These are phyloP conservation scores for Chaetomiaceae sp. DNA, from an alignment of 2,329 filamentous ascomycete species.

Conservation along the genomic window DNA sequence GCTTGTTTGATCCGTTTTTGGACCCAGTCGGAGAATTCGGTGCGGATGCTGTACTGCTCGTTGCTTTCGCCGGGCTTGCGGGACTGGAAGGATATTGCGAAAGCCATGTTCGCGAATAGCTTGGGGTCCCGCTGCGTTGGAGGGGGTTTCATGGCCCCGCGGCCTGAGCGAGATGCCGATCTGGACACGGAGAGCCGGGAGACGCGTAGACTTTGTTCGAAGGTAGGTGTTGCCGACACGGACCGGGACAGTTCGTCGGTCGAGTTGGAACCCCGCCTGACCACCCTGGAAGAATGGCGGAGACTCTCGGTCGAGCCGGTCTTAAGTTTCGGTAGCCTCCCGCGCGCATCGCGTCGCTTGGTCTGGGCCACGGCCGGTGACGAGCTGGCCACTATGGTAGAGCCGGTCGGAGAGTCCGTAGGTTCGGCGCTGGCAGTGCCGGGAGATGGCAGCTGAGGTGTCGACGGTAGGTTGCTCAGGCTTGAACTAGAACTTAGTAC, in stretches of 20 bases:
- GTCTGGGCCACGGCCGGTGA: constrained; percentile 31
- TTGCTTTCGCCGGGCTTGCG: constrained; percentile 45
- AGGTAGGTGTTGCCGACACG: constrained; percentile 29
- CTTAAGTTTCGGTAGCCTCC: constrained; percentile 24
- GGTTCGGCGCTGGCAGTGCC: constrained; percentile 30
- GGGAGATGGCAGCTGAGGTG: constrained; percentile 35
- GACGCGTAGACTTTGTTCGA: constrained; percentile 34
- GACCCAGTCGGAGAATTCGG: constrained; percentile 40
- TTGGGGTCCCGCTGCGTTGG: constrained; percentile 15
- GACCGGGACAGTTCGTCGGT: constrained; percentile 44
- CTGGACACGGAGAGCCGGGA: constrained; percentile 23
- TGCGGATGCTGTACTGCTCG: constrained; percentile 40
- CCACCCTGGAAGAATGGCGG: constrained; percentile 25
- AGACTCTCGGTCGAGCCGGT: constrained; percentile 23
- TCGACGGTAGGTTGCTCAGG: constrained; percentile 36
- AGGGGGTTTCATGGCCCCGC: constrained; percentile 12
- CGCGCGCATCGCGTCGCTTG: constrained; percentile 24
- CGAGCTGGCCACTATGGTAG: constrained; percentile 20
- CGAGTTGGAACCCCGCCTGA: constrained; percentile 29
- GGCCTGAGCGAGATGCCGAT: constrained; percentile 23
- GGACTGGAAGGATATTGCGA: constrained; percentile 69
- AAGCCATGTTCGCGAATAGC: constrained; percentile 76
- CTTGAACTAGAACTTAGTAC: constrained; percentile 30
- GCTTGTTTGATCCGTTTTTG: constrained; percentile 59
- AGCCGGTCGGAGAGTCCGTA: constrained; percentile 13